Conservation (phyloP, 805 yeast genomes). For the Tetrapisispora taiwanensis region DNA sequence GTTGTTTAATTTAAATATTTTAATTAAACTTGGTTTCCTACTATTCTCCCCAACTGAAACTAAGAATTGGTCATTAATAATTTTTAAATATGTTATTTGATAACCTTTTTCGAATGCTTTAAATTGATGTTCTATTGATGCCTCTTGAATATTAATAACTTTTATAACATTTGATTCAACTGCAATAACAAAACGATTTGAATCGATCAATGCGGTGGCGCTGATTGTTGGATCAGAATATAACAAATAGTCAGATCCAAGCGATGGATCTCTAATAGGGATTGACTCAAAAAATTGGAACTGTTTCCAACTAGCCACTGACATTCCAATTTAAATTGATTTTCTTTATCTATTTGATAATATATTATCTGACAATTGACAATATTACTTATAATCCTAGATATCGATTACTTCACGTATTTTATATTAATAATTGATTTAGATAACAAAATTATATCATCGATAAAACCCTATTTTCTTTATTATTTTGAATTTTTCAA, state of each 20-base stretch:
- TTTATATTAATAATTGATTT: no score
- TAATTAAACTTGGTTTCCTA: conserved; percentile 58
- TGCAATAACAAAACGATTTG: conserved; percentile 47
- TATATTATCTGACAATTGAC: no score
- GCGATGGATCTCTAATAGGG: conserved; percentile 77
- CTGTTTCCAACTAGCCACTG: conserved; percentile 51
- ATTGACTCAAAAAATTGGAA: conserved; percentile 76
- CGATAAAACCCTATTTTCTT: no score
- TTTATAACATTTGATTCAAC: conserved; percentile 43
- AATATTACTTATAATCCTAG: no score
- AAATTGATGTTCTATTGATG: conserved; percentile 42
- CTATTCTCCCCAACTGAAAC: conserved; percentile 67
- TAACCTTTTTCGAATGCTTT: conserved; percentile 57
- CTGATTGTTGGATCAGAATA: conserved; percentile 72
- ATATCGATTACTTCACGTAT: no score
- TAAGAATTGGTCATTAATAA: conserved; percentile 40
- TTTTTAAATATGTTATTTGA: conserved; percentile 48
- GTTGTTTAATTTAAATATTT: conserved; percentile 63
- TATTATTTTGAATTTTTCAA: no score
- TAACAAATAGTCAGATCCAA: conserved; percentile 49
- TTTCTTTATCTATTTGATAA: no score
- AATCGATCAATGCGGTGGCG: conserved; percentile 49
- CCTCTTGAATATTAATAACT: conserved; percentile 40
- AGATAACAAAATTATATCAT: no score
- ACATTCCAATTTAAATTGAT: conserved; percentile 8